Conservation (phyloP, 352 stramenopile species). For the Globisporangium spinosum region DNA sequence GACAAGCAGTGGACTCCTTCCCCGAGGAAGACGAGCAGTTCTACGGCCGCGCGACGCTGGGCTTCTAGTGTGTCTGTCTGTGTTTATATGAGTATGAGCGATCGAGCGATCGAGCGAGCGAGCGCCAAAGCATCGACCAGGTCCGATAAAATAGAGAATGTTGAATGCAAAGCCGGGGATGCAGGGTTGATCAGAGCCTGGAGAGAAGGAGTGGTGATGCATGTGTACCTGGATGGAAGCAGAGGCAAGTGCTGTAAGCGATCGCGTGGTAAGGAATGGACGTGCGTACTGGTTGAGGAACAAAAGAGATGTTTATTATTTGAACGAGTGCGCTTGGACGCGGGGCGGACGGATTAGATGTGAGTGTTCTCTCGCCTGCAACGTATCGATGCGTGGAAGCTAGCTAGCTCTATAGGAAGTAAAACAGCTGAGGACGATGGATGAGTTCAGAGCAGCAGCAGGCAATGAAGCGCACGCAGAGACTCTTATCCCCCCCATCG, state of each 20-base stretch:
- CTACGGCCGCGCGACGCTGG: constrained; percentile 78
- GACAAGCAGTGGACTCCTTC: constrained; percentile 27
- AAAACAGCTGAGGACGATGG: not conserved
- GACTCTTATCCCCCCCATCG: constrained; percentile 1
- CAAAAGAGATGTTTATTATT: constrained; percentile 1
- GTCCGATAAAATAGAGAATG: constrained; percentile 12
- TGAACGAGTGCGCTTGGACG: constrained; percentile 2
- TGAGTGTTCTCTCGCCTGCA: not conserved
- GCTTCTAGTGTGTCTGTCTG: constrained; percentile 45
- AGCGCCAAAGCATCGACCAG: not conserved
- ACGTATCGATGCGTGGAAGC: not conserved
- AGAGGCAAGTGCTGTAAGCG: not conserved
- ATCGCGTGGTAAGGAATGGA: constrained; percentile 4
- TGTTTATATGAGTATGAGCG: not conserved
- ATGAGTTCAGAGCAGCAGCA: not conserved
- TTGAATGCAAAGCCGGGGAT: constrained; percentile 2
- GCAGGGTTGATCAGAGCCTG: not conserved
- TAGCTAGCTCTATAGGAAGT: constrained; percentile 1
- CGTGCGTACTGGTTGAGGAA: constrained; percentile 4
- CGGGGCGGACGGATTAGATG: not conserved
- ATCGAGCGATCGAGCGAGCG: not conserved
- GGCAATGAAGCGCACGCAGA: not conserved
- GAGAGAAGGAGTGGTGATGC: not conserved
- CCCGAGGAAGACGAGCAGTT: constrained; percentile 74
- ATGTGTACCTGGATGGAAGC: not conserved